Base-by-base conservation (phyloP, 495 filamentous ascomycete genomes). In the Letharia columbiana region DNA sequence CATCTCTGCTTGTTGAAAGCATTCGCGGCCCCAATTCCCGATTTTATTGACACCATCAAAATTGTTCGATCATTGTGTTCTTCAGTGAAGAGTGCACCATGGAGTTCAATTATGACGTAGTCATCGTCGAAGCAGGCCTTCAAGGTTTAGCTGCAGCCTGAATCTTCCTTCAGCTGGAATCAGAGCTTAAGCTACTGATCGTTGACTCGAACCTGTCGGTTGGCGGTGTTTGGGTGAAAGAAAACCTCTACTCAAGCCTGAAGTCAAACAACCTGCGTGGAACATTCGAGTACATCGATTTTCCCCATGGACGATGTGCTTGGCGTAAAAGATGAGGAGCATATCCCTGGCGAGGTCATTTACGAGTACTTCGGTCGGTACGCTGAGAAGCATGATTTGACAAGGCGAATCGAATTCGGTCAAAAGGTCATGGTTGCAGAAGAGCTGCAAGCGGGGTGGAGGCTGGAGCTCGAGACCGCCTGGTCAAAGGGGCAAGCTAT, bases 271-370 rank as follows among this genome's bases (percentile, higher is more conserved):
- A 86, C 67, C 77, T 82, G 73, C 73, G 84, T 28, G 86, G 87
- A 15, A 87, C 81, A 6, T 86, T 86, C 71, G 88, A 90, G 73
- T 89, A 82, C 73, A 85, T 83, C 54, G 89, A 90, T 70, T 89
- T 87, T 67, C 87, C 88, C 88, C 40, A 88, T 92, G 87, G 82
- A 85, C 63, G 77, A 78, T 44, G 71, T 78, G 31, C 87, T 84
- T 69, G 84, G 84, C 5, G 82, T 89, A 56, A 77, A 82, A 63
- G 69, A 79, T 2, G 85, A 83, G 0, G 74, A 91, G 58, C 86
- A 91, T 73, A 87, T 94, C 45, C 82, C 89, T 3, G 91, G 88
- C 0, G 63, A 79, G 2, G 82, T 85, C 18, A 75, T 92, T 56
- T 80, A 90, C 65, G 65, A 79, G 4, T 96, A 95, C 69, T 74